Base-by-base conservation (phyloP, 805 yeast genomes). In the Schizosaccharomyces pombe region DNA sequence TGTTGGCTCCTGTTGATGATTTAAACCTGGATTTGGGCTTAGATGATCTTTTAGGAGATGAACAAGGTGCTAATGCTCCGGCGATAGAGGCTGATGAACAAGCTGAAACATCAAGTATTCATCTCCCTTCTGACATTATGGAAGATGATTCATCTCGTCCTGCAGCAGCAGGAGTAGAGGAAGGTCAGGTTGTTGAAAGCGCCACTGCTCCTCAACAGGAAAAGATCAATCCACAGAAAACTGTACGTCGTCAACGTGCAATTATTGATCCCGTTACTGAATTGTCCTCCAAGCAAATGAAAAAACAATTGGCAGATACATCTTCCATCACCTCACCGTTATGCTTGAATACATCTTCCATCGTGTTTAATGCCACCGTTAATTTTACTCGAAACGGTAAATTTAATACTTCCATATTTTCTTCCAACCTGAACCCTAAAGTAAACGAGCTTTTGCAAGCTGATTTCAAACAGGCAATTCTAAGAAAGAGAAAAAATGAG, bases 1-100 rank as follows among this genome's bases (percentile, higher is more conserved):
- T 30, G 34, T 16, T 54, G 55, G 54, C 47, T 39, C 39, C 33
- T 4, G 52, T 28, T 12, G 55, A 22, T 12, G 55, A 54, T 12
- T 51, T 39, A 26, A 55, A 30, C n/a, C 52, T 31, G 28, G 54
- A 31, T 22, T 37, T 49, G 22, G 53, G 39, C 14, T 29, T 49
- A 16, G 53, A 49, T 26, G 53, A 49, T 19, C 53, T 32, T 12
- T 19, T 29, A 14, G 11, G 11, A 12, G 47, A 12, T 2, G 47
- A 19, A 22, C 24, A 49, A 16, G 53, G 30, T 37, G 22, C 52
- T 22, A 47, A 19, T 2, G 32, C 14, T 28, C 32, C 32, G 9
- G 9, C 52, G 3, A 24, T 19, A 29, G 9, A 16, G 8, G 19
- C 32, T 16, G 52, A 2, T 47, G 52, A 47, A 12, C 29, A 47